Conservation (phyloP, 768 basidiomycete species). For the Boletus pseudopeckii region DNA sequence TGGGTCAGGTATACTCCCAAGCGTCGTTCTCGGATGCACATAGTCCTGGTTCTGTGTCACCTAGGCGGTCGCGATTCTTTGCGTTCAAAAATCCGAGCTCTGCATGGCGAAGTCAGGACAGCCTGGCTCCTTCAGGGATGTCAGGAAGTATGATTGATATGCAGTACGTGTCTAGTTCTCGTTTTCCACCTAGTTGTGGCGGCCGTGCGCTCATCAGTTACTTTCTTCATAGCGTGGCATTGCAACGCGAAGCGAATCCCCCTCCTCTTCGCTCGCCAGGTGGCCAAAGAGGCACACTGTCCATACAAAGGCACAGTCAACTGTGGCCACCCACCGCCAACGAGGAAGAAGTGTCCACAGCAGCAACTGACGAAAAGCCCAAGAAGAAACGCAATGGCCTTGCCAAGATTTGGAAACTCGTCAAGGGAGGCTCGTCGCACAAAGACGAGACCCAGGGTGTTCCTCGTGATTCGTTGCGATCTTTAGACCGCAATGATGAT, state of each 20-base stretch:
- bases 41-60: constrained; percentile 65
- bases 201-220: constrained; percentile 6
- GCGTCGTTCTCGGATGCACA: constrained; percentile 80
- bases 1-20: constrained; percentile 70
- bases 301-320: constrained; percentile 45
- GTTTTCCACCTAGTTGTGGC: neutral
- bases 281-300: constrained; percentile 35
- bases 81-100: constrained; percentile 67
- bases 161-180: constrained; percentile 61
- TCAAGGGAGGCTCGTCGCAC: constrained; percentile 56
- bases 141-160: constrained; percentile 90
- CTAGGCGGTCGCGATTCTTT: constrained; percentile 73
- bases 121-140: constrained; percentile 74
- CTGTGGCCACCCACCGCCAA: constrained; percentile 47
- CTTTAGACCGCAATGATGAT: constrained; percentile 50
- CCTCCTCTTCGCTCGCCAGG: constrained; percentile 30
- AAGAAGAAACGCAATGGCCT: constrained; percentile 79
- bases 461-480: constrained; percentile 37
- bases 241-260: constrained; percentile 60
- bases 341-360: constrained; percentile 17
- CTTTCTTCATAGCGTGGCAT: constrained; percentile 54
- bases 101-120: constrained; percentile 78
- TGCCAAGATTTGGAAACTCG: constrained; percentile 77
- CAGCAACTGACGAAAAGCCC: constrained; percentile 42
- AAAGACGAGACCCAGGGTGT: constrained; percentile 30